A percentile compares a stretch with the other conserved stretches of the same genome.
These are phyloP conservation scores for Irpex rosettiformis DNA, from an alignment of 1,284 basidiomycete genomes.

Conservation along the genomic window DNA sequence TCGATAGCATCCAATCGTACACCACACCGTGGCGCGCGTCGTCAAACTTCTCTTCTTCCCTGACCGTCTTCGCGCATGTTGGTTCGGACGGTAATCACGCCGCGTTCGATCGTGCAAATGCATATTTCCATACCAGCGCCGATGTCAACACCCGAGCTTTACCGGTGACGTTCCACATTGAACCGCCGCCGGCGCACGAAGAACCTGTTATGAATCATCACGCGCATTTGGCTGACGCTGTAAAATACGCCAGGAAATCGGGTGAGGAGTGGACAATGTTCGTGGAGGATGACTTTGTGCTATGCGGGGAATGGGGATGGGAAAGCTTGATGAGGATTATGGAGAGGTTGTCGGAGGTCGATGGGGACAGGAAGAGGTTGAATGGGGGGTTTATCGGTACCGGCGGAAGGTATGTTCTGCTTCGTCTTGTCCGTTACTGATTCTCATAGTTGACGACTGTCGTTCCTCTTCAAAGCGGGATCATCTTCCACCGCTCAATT, in stretches of 20 bases:
- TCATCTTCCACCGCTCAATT: conserved; percentile 8
- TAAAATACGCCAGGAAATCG: conserved; percentile 3
- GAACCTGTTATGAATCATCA: conserved; percentile 3
- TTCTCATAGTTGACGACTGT: neutral
- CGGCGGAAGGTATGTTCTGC: conserved; percentile 7
- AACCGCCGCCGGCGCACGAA: neutral
- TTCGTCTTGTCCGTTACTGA: neutral
- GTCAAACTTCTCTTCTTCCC: neutral
- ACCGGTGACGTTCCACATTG: neutral
- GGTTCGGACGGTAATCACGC: conserved; percentile 6
- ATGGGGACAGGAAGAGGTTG: neutral
- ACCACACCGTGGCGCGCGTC: conserved; percentile 5
- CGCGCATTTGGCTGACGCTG: conserved; percentile 8
- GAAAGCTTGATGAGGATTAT: conserved; percentile 1
- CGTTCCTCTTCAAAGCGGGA: conserved; percentile 4
- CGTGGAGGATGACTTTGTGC: conserved; percentile 13
- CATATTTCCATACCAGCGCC: neutral
- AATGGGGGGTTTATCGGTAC: conserved; percentile 10
- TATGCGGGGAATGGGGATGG: conserved; percentile 9
- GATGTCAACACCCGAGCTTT: neutral
- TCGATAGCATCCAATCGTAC: conserved; percentile 12
- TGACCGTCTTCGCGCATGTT: conserved; percentile 10
- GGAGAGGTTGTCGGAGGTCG: neutral
- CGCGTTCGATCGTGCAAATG: conserved; percentile 8
- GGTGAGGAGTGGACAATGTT: conserved; percentile 13